Percentiles rank a stretch among this genome's conserved stretches.
Conservation (phyloP, 768 basidiomycete genomes). For the Lactarius sanguifluus region DNA sequence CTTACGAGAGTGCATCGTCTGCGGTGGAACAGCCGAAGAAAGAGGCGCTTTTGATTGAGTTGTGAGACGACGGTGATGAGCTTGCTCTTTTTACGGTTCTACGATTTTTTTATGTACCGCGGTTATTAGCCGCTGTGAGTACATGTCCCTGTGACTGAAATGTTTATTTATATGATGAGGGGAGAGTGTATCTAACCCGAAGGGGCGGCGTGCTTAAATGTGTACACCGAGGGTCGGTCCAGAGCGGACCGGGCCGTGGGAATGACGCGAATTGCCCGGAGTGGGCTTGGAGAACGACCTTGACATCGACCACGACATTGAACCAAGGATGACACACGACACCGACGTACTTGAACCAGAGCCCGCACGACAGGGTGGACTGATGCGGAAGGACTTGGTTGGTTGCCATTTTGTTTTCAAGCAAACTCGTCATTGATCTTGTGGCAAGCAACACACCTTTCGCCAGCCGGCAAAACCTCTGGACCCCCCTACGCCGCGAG, state of each 20-base stretch:
- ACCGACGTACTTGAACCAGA: constrained; percentile 86
- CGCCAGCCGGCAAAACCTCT: constrained; percentile 68
- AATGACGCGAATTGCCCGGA: background rate
- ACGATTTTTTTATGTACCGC: background rate
- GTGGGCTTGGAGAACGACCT: background rate
- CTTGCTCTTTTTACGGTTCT: constrained; percentile 1
- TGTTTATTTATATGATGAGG: background rate
- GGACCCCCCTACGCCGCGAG: constrained; percentile 74
- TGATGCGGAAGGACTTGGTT: constrained; percentile 67
- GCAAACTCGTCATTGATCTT: constrained; percentile 15
- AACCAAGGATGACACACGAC: constrained; percentile 43
- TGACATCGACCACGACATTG: background rate
- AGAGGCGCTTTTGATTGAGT: constrained; percentile 30
- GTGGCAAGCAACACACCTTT: constrained; percentile 73
- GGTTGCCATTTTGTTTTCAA: constrained; percentile 30
- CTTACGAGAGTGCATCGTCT: constrained; percentile 20
- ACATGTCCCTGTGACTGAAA: background rate
- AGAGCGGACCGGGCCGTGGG: background rate
- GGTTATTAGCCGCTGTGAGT: background rate
- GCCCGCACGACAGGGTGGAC: constrained; percentile 71
- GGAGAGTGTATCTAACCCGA: no score
- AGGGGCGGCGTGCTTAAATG: no score
- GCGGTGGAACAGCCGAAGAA: constrained; percentile 29
- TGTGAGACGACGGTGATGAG: constrained; percentile 11
- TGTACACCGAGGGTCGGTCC: no score